Percentiles rank a stretch among this genome's conserved stretches.
These are phyloP conservation scores for Schwanniomyces yamadae DNA, from an alignment of 805 yeast genomes.

Conservation along the genomic window DNA sequence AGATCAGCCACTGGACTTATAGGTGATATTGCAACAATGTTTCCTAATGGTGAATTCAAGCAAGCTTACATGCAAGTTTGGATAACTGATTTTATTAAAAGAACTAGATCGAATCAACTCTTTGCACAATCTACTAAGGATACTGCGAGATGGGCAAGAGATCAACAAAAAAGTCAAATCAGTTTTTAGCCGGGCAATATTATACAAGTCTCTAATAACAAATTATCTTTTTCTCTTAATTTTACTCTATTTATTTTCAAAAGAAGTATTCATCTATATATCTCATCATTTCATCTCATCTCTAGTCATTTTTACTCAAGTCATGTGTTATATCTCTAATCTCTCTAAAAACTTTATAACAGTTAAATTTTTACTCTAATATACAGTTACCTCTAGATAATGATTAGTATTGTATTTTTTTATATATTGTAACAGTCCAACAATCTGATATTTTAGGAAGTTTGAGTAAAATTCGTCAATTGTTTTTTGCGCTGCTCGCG, in stretches of 20 bases:
- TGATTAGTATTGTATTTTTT: no score
- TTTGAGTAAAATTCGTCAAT: no score
- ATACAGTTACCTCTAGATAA: no score
- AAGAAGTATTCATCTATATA: no score
- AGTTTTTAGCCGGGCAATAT: conserved; percentile 4
- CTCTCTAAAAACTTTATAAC: conserved; percentile 5
- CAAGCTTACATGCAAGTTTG: conserved; percentile 68
- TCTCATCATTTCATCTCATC: conserved; percentile 7
- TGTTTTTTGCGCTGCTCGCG: no score
- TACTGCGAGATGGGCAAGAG: conserved; percentile 98
- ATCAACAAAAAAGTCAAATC: conserved; percentile 59
- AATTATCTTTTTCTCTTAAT: conserved; percentile 4
- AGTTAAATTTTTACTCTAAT: conserved; percentile 7
- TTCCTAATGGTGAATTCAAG: conserved; percentile 71
- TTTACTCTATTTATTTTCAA: neutral
- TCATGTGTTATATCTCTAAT: conserved; percentile 13
- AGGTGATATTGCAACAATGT: conserved; percentile 91
- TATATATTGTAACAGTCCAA: no score
- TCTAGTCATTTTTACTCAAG: conserved; percentile 7
- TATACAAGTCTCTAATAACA: no score
- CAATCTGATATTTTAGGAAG: no score
- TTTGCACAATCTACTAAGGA: conserved; percentile 71
- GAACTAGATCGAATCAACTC: conserved; percentile 60
- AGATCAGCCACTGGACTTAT: conserved; percentile 86
- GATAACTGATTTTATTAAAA: conserved; percentile 76